Percentiles rank a stretch among this genome's conserved stretches.
Conservation (phyloP, 495 filamentous ascomycete genomes). For the Emericellopsis terricola region DNA sequence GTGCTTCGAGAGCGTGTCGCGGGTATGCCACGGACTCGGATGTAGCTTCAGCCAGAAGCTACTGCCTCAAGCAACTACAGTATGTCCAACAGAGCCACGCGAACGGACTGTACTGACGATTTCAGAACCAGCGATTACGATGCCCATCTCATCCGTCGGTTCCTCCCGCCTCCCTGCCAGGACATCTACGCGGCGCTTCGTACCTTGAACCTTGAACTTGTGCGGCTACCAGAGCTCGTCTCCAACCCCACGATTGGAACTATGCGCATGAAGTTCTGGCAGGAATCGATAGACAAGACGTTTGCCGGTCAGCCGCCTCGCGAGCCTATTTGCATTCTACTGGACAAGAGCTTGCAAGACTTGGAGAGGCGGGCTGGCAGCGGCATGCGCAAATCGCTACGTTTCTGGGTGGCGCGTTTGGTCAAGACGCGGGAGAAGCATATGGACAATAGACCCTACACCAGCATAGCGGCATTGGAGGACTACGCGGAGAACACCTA, state of each 20-base stretch:
- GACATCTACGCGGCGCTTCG: slow-evolving; percentile 82
- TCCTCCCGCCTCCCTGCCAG: slow-evolving; percentile 51
- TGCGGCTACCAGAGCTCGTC: slow-evolving; percentile 71
- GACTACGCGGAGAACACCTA: slow-evolving; percentile 89
- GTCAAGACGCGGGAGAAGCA: slow-evolving; percentile 66
- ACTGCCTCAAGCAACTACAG: slow-evolving; percentile 28
- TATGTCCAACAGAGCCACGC: slow-evolving; percentile 5
- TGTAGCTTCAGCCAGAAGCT: slow-evolving; percentile 26
- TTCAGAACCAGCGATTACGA: slow-evolving; percentile 47
- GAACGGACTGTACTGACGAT: neutral
- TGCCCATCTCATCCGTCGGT: slow-evolving; percentile 68
- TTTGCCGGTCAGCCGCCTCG: slow-evolving; percentile 59
- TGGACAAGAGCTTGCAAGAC: slow-evolving; percentile 48
- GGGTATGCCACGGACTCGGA: slow-evolving; percentile 16
- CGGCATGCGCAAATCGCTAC: slow-evolving; percentile 43
- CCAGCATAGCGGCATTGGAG: slow-evolving; percentile 55
- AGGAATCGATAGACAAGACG: slow-evolving; percentile 56
- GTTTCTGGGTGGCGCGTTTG: slow-evolving; percentile 64
- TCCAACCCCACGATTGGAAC: slow-evolving; percentile 63
- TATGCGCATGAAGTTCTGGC: slow-evolving; percentile 90
- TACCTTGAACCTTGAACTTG: slow-evolving; percentile 82
- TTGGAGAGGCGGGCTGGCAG: slow-evolving; percentile 34
- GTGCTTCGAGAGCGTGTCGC: slow-evolving; percentile 4
- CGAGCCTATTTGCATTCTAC: slow-evolving; percentile 76
- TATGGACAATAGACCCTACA: slow-evolving; percentile 67